A percentile compares a stretch with the other conserved stretches of the same genome.
phyloP scores from a whole-genome alignment of 1,139 yeast species.

The Martiniozyma asiatica region DNA sequence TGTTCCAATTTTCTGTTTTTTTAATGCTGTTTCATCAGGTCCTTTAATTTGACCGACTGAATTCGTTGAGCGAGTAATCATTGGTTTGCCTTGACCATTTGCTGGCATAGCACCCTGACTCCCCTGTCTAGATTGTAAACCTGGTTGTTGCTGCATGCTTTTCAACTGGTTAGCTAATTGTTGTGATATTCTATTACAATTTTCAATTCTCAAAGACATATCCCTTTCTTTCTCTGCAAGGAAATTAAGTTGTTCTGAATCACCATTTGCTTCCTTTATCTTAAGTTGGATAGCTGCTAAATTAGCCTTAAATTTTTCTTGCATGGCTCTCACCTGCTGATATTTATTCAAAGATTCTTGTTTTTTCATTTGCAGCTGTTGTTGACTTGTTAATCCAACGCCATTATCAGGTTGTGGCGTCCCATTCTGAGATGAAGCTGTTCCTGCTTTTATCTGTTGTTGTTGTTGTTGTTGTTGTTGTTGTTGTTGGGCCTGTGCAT shows the following conservation, averaged over 20 bases:
- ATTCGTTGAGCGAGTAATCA: constrained; percentile 2
- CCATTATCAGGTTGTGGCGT: not conserved
- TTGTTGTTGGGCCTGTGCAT: constrained; percentile 11
- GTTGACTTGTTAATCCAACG: no score
- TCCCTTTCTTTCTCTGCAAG: constrained; percentile 20
- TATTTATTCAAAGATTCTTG: constrained; percentile 22
- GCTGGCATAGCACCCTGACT: constrained; percentile 2
- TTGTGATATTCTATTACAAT: constrained; percentile 19
- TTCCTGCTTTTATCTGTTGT: constrained; percentile 5
- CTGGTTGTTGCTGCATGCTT: constrained; percentile 15
- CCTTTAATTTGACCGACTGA: constrained; percentile 1
- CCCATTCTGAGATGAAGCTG: constrained; percentile 7
- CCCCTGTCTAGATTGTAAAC: not conserved
- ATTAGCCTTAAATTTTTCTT: constrained; percentile 34
- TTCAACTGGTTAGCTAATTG: constrained; percentile 19
- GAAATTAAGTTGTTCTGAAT: constrained; percentile 22
- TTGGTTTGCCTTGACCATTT: not conserved
- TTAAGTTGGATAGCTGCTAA: constrained; percentile 26
- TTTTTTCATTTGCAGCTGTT: constrained; percentile 14
- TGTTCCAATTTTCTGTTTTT: constrained; percentile 4
- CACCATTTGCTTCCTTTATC: constrained; percentile 23
- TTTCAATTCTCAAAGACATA: constrained; percentile 21
- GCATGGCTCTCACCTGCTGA: constrained; percentile 22
- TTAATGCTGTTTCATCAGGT: constrained; percentile 12
- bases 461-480: constrained; percentile 16